Base-by-base conservation (phyloP, 768 basidiomycete genomes). In the Amanita pallidorosea region DNA sequence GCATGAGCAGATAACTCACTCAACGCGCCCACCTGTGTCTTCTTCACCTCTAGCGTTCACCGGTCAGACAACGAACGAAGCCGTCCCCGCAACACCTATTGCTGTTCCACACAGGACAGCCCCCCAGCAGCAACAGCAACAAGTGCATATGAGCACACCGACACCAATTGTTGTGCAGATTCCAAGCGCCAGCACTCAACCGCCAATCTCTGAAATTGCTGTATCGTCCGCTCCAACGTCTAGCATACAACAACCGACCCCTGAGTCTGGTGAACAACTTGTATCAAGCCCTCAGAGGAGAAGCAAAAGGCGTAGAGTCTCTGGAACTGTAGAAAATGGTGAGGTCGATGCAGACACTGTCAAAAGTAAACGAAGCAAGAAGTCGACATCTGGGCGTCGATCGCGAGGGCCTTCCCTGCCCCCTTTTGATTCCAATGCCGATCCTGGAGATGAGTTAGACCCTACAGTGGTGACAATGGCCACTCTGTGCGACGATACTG, bases 381-480 rank as follows among this genome's bases (percentile, higher is more conserved):
- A 55, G 40, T 65, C 11, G 29, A n/a, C 52, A 31, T 22, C 36
- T 6, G 23, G 45, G 35, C 68, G 72, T 42, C 75, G 70, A 57
- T 60, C 63, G 20, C 69, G 76, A 17, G 71, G 68, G 34, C 73
- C 76, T 2, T 75, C 78, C 7, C 66, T 75, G 6, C 79, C 80
- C 13, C 72, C 69, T 0, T 83, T 77, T 54, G 79, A 82, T 60
- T 68, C 74, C 22, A 69, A 73, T 47, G 79, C 77, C 0, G 76
- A 79, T 60, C 81, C 84, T 4, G 86, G 86, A 18, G 85, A 86
- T 59, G 81, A 85, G 31, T 66, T 90, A 43, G 88, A 90, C 56
- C 88, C 88, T n/a, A 89, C 87, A 0, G 69, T 77, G 7, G 69
- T 86, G n/a, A 89, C 87, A 5, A 90, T 90, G 88, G 85, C 86